phyloP scores from a whole-genome alignment of 2,329 filamentous ascomycete genomes.

The Nigrograna mackinnonii region DNA sequence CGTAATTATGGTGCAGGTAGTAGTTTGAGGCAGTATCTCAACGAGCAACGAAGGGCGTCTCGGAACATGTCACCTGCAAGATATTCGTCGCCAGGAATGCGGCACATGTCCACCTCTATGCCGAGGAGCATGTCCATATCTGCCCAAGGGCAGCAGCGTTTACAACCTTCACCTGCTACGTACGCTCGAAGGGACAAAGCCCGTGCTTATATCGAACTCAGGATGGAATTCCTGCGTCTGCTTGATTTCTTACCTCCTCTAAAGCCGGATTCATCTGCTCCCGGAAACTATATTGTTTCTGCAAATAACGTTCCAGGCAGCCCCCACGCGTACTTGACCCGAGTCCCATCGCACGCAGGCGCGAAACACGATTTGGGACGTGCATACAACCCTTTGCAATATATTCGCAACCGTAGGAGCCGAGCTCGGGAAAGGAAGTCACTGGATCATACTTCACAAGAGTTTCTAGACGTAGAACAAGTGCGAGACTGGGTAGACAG shows the following conservation, averaged over 20 bases:
- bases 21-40: constrained; percentile 70
- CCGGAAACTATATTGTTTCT: constrained; percentile 44
- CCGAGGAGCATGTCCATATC: constrained; percentile 27
- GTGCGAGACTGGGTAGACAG: constrained; percentile 79
- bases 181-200: constrained; percentile 82
- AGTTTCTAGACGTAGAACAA: constrained; percentile 73
- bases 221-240: constrained; percentile 79
- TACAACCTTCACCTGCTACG: constrained; percentile 78
- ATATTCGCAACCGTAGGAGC: constrained; percentile 86
- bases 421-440: constrained; percentile 75
- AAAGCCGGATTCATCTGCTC: constrained; percentile 49
- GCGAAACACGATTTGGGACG: constrained; percentile 60
- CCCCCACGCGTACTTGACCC: constrained; percentile 41
- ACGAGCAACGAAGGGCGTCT: constrained; percentile 68
- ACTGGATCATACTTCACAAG: constrained; percentile 74
- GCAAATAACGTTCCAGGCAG: constrained; percentile 47
- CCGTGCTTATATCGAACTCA: constrained; percentile 81
- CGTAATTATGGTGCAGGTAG: constrained; percentile 52
- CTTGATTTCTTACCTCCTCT: constrained; percentile 80
- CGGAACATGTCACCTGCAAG: constrained; percentile 64
- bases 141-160: constrained; percentile 42
- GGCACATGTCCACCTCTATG: constrained; percentile 31
- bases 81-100: constrained; percentile 43
- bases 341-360: constrained; percentile 40
- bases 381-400: constrained; percentile 88